Evolutionary conservation across 2,329 filamentous ascomycete genomes (phyloP), one percentile per base, ranked within the genome.

Genomic region (Penicillium sp.): DNA sequence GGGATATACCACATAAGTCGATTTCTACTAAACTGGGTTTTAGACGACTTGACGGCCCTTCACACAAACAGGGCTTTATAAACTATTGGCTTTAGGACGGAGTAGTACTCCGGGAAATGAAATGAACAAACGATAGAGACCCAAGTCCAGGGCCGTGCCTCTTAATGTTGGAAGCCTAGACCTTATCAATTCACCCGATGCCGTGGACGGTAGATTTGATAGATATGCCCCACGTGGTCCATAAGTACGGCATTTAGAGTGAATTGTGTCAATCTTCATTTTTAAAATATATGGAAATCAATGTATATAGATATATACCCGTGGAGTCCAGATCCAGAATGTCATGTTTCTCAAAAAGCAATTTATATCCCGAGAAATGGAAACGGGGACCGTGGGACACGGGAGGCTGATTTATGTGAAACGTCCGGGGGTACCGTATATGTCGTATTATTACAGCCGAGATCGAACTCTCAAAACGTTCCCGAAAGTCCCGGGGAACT

Each of bases 391-490:
- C 45, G 27, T 25, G 11, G n/a, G 16, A 39, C 39, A 33, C 31
- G 36, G 52, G 21, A 43, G 53, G 13, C 34, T 40, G 40, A 25
- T 56, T 45, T 46, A 56, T 41, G 21, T 56, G 54, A 56, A 56
- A 56, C 54, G 21, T 29, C 27, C 29, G 16, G 15, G 38, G 33
- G 46, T 44, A 51, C 10, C 0, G 19, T 19, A 27, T 36, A 19
- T 36, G 16, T 11, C 38, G 50, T 52, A 52, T 45, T 45, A 36
- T 52, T 45, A 36, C 50, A 45, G 49, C 39, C 39, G 27, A 52
- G 50, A 31, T 38, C n/a, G 25, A 15, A 47, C 19, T 47, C 25
- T 33, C 31, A 33, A 33, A 33, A 33, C 11, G 31, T 40, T 23
- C 48, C 48, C 48, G 48, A 33, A 33, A n/a, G 38, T 39, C 8